A percentile compares a stretch with the other conserved stretches of the same genome.
phyloP scores from a whole-genome alignment of 805 yeast genomes.

The Priceomyces melissophilus region DNA sequence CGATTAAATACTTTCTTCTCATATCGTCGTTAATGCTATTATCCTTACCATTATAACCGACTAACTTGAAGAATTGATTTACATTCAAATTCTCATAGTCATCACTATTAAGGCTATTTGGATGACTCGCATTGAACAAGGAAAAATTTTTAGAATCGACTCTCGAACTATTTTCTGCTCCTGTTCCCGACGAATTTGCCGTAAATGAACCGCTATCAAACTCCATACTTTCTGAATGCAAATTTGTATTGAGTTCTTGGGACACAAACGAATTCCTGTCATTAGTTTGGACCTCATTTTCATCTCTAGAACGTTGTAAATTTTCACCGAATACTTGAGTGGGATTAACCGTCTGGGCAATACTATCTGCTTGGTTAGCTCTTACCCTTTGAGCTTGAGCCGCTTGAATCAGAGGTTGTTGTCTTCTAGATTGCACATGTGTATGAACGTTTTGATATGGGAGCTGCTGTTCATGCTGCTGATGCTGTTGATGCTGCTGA shows the following conservation, averaged over 20 bases:
- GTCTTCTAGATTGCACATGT: not conserved
- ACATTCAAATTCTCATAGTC: slow-evolving; percentile 37
- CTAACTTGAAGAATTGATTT: slow-evolving; percentile 36
- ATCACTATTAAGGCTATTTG: slow-evolving; percentile 30
- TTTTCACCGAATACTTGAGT: not conserved
- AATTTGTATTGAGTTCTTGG: not conserved
- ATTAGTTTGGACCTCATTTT: slow-evolving; percentile 1
- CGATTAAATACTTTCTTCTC: slow-evolving; percentile 33
- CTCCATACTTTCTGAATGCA: not conserved
- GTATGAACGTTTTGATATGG: not conserved
- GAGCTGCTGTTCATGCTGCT: not conserved
- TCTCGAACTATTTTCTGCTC: slow-evolving; percentile 9
- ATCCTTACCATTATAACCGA: slow-evolving; percentile 20
- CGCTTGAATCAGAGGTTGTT: slow-evolving; percentile 1
- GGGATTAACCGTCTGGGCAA: slow-evolving; percentile 8
- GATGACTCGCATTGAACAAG: slow-evolving; percentile 19
- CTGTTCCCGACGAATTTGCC: slow-evolving; percentile 9
- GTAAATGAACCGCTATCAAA: slow-evolving; percentile 2
- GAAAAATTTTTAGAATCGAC: slow-evolving; percentile 9
- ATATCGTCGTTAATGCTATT: slow-evolving; percentile 25
- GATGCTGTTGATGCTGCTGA: not conserved
- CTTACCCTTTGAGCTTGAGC: too few relatives aligned
- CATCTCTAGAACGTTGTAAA: not conserved
- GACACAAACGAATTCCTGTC: not conserved
- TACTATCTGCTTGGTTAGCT: not conserved